Conservation (phyloP, 1,284 basidiomycete species). For the Irpex lacteus region DNA sequence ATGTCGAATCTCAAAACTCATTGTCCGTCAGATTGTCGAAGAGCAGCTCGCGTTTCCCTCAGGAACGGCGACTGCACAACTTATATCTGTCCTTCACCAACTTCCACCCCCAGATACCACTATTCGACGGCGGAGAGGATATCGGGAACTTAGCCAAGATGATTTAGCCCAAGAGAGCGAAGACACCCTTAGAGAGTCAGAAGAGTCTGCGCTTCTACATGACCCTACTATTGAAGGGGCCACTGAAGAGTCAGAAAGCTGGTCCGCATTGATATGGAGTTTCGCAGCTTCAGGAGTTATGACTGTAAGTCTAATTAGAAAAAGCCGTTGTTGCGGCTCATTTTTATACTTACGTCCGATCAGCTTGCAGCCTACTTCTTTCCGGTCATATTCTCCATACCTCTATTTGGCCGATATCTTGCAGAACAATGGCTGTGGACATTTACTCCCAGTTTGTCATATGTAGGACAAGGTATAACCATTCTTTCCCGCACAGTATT, state of each 20-base stretch:
- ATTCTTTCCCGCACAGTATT: not conserved
- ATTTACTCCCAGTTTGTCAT: constrained; percentile 90
- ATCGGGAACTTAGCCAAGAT: constrained; percentile 41
- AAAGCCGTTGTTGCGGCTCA: not conserved
- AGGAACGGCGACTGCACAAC: constrained; percentile 95
- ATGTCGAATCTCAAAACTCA: constrained; percentile 26
- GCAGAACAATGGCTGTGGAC: constrained; percentile 93
- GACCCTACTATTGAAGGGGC: constrained; percentile 16
- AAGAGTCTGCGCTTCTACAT: constrained; percentile 5
- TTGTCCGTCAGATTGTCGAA: constrained; percentile 65
- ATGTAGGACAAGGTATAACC: constrained; percentile 78
- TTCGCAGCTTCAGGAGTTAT: constrained; percentile 69
- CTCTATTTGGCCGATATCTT: constrained; percentile 85
- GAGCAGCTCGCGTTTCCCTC: constrained; percentile 93
- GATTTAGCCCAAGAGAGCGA: not conserved
- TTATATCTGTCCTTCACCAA: constrained; percentile 89
- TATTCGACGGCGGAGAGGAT: constrained; percentile 53
- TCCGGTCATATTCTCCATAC: constrained; percentile 88
- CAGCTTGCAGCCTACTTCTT: constrained; percentile 85
- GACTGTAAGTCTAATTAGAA: constrained; percentile 52
- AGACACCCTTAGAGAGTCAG: not conserved
- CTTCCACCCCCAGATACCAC: constrained; percentile 61
- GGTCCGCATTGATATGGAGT: constrained; percentile 72
- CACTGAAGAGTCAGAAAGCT: constrained; percentile 47
- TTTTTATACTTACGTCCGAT: constrained; percentile 9